Conservation (phyloP, 805 yeast species). For the Ogataea ramenticola region DNA sequence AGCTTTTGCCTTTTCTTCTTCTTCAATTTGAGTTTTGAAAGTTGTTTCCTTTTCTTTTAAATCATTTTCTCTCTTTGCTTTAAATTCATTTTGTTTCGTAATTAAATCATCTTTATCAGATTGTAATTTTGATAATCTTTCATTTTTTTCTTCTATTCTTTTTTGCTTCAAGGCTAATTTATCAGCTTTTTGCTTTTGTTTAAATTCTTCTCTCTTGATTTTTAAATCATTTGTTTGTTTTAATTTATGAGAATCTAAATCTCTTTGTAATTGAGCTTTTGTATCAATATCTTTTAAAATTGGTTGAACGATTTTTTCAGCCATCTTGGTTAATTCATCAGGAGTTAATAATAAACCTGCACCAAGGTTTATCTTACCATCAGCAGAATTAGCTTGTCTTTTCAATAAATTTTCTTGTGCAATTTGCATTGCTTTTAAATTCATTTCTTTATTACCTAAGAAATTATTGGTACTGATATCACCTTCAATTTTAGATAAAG, state of each 20-base stretch:
- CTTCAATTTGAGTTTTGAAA: conserved; percentile 28
- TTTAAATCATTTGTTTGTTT: conserved; percentile 34
- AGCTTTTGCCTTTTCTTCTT: conserved; percentile 33
- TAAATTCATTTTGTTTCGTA: conserved; percentile 38
- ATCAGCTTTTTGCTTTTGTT: conserved; percentile 31
- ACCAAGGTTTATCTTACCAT: conserved; percentile 69
- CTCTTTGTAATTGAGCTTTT: conserved; percentile 66
- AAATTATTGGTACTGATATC: conserved; percentile 17
- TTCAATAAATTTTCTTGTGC: conserved; percentile 65
- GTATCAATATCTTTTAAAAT: conserved; percentile 65
- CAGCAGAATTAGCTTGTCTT: conserved; percentile 32
- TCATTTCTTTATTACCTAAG: conserved; percentile 29
- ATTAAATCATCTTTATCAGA: conserved; percentile 40
- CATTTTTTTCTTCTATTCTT: conserved; percentile 24
- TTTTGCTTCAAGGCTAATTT: conserved; percentile 28
- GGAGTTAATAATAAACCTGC: conserved; percentile 79
- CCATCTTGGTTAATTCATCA: conserved; percentile 72
- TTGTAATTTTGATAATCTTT: conserved; percentile 40
- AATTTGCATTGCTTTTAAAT: conserved; percentile 66
- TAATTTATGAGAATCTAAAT: conserved; percentile 38
- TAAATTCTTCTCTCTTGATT: conserved; percentile 29
- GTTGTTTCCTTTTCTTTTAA: conserved; percentile 41
- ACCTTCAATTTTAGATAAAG: conserved; percentile 19
- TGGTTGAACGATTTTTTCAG: conserved; percentile 74
- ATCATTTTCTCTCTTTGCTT: conserved; percentile 25